Evolutionary conservation across 2,329 filamentous ascomycete genomes (phyloP), one percentile per base, ranked within the genome.

Genomic region (Fusarium phyllophilum): DNA sequence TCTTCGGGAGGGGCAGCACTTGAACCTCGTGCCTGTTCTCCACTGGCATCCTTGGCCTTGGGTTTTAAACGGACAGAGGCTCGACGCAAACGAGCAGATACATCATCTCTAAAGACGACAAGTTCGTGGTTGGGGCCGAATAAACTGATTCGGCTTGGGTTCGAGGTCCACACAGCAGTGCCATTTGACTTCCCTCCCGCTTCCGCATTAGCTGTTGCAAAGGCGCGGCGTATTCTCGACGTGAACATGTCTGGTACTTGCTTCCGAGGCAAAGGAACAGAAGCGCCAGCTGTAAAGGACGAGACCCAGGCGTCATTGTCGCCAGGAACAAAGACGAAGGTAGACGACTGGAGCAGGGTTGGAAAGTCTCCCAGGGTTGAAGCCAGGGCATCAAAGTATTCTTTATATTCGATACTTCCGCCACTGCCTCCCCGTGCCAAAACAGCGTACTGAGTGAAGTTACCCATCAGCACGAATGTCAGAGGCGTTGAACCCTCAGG

Each of bases 241-340:
- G 96, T 98, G 83, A 99, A 99, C 76, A 98, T 85, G 12, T 96
- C 93, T 2, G 96, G 96, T 5, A 99, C 89, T 0, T 88, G 84
- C 73, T 92, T 91, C 15, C 92, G 84, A 0, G 94, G 94, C 17
- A 96, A 79, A 1, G 92, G 89, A 2, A 89, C 89, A 1, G 92
- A 90, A 3, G 93, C 92, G 8, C 94, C 94, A 5, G 91, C 92
- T 2, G 90, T 90, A 80, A 97, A 97, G 5, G 95, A 89, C 2
- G 94, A 97, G 10, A 92, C 90, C 96, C 96, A 99, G n/a, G 94
- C 95, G 81, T 99, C 96, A 80, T 98, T 97, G 83, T 98, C 96
- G 36, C 96, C 96, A 0, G 96, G 96, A 0, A 98, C 93, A 79
- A 99, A 97, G 38, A 97, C 86, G 81, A 98, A 97, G 0, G 93